Base-by-base conservation (phyloP, 2,329 filamentous ascomycete species). In the Nemania sp. region DNA sequence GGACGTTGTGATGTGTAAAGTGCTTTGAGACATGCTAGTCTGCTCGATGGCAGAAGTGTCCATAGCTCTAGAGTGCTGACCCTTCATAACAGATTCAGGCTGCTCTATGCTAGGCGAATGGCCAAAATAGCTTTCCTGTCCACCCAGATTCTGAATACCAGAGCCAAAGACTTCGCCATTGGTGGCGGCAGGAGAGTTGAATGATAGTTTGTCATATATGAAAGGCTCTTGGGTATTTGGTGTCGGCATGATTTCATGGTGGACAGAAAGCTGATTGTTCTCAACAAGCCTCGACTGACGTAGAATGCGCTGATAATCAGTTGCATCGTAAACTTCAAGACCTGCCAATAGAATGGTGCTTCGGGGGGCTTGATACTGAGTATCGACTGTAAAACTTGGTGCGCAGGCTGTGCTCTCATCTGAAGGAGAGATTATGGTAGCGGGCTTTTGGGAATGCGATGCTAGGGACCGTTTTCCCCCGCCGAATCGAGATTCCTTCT, bases 261-360 rank as follows among this genome's bases (percentile, higher is more conserved):
- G 39, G 11, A 18, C 5, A 34, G 29, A 21, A 4, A 5, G 7
- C 1, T 51, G 47, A 3, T 25, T 50, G 25, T 21, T 25, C 12
- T 17, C 5, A 10, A 35, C 20, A 9, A 9, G 7, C 17, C 35
- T 35, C 39, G 42, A 45, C 37, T 53, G 57, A 37, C 35, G 47
- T 9, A 37, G 47, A 20, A 57, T 54, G 35, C 60, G 60, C 21
- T 45, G 52, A 55, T 62, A 49, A 25, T 68, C 59, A 32, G 66
- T 64, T 55, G 63, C 60, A 58, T 69, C 62, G 39, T 66, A 70
- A 13, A 67, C 67, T 48, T 70, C 61, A 1, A 72, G 54, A 49
- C 71, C 59, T 49, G 67, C 66, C 9, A 72, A 46, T 25, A 68
- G 15, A 39, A 72, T 63, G 43, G 62, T 62, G 12, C 65, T 50